phyloP scores from a whole-genome alignment of 1,139 yeast genomes.

The Pichia sp. region DNA sequence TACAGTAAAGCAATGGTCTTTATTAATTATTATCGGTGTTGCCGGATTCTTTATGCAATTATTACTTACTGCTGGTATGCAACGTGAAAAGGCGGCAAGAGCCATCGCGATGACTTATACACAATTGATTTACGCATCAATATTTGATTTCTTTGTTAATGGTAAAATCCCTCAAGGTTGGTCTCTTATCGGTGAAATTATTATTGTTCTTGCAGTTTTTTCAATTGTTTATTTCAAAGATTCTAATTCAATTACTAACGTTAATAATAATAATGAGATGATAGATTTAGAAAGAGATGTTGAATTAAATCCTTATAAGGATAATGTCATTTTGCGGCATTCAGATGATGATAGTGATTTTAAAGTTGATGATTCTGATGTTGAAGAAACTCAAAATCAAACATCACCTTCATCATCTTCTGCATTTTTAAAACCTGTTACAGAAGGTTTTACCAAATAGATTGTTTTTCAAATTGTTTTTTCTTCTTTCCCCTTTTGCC shows the following conservation, averaged over 20 bases:
- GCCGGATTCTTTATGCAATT: slow-evolving; percentile 81
- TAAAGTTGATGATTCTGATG: slow-evolving; percentile 1
- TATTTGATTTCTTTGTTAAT: slow-evolving; percentile 71
- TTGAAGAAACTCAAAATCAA: not conserved
- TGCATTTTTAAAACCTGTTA: no score
- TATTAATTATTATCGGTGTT: slow-evolving; percentile 57
- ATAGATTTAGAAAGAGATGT: slow-evolving; percentile 10
- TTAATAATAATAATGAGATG: not conserved
- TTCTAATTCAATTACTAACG: not conserved
- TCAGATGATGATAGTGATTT: slow-evolving; percentile 5
- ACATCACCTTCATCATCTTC: not conserved
- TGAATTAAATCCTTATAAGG: slow-evolving; percentile 8
- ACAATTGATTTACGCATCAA: slow-evolving; percentile 70
- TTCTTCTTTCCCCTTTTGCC: no score
- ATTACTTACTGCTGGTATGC: slow-evolving; percentile 74
- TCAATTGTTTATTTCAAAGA: slow-evolving; percentile 47
- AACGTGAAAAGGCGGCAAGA: slow-evolving; percentile 71
- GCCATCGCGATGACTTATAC: slow-evolving; percentile 72
- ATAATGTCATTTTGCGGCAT: not conserved
- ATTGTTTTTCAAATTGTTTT: no score
- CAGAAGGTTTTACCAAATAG: no score
- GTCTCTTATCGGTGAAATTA: slow-evolving; percentile 60
- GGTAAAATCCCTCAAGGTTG: slow-evolving; percentile 64
- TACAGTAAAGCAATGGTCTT: slow-evolving; percentile 54
- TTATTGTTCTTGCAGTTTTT: slow-evolving; percentile 63